These are phyloP conservation scores for Cladophialophora chaetospira DNA, from an alignment of 2,329 filamentous ascomycete species.

Conservation along the genomic window DNA sequence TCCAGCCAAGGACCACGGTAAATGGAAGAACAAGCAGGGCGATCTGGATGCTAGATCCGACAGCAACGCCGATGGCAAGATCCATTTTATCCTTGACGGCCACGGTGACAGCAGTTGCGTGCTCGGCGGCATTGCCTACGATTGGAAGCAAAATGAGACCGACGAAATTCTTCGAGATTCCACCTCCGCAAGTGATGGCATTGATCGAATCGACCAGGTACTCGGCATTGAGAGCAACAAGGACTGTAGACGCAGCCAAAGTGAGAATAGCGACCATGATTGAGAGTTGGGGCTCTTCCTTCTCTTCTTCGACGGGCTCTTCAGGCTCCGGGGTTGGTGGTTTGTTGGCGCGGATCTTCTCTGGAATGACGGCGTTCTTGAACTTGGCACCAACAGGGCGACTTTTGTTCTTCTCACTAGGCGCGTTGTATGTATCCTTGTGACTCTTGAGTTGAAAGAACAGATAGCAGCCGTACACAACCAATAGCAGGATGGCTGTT, in stretches of 20 bases:
- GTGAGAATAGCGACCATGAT: conserved; percentile 71
- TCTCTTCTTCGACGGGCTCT: conserved; percentile 60
- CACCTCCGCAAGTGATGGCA: conserved; percentile 51
- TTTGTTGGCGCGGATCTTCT: conserved; percentile 30
- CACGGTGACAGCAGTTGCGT: conserved; percentile 64
- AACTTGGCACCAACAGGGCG: conserved; percentile 33
- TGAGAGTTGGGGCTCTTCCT: conserved; percentile 73
- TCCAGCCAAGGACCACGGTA: conserved; percentile 64
- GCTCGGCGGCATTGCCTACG: conserved; percentile 67
- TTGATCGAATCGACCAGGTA: conserved; percentile 63
- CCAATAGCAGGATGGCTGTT: conserved; percentile 74
- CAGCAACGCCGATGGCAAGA: conserved; percentile 65
- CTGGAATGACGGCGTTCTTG: conserved; percentile 30
- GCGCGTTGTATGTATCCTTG: conserved; percentile 73
- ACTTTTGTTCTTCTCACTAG: conserved; percentile 75
- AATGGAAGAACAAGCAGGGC: conserved; percentile 64
- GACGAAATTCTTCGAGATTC: conserved; percentile 62
- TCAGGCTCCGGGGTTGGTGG: conserved; percentile 1
- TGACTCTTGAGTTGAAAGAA: conserved; percentile 92
- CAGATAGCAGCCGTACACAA: conserved; percentile 82
- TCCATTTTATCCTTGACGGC: conserved; percentile 70
- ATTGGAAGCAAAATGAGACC: conserved; percentile 66
- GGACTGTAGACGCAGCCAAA: conserved; percentile 70
- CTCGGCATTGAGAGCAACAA: conserved; percentile 76
- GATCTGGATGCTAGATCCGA: conserved; percentile 68